phyloP scores from a whole-genome alignment of 306 rosid species.

The Vachellia pachyceras region DNA sequence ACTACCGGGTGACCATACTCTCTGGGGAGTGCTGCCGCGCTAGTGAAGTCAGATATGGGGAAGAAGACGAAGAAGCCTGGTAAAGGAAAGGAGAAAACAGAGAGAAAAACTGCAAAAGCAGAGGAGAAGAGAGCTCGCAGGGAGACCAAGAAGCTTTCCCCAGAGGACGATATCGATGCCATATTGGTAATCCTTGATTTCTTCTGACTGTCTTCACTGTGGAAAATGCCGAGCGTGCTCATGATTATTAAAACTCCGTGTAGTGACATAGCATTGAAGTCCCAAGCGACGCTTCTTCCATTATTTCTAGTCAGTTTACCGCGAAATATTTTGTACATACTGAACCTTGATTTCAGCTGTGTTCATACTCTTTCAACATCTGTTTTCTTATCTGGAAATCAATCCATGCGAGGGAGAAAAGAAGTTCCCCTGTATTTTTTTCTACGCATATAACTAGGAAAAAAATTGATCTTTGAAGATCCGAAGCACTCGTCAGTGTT shows the following conservation, averaged over 20 bases:
- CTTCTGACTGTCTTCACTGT: neutral
- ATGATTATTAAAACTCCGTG: neutral
- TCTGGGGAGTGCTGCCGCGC: neutral
- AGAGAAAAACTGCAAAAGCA: constrained; percentile 81
- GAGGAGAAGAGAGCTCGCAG: constrained; percentile 90
- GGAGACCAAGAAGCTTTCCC: constrained; percentile 89
- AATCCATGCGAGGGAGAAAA: neutral
- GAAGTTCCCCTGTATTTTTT: neutral
- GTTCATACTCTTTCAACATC: neutral
- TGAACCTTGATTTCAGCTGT: neutral
- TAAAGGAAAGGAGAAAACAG: constrained; percentile 96
- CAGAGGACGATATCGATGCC: constrained; percentile 97
- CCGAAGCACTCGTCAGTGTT: neutral
- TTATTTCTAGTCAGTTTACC: neutral
- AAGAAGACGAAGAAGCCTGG: constrained; percentile 94
- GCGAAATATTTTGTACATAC: neutral
- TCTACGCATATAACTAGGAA: neutral
- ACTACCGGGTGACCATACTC: neutral
- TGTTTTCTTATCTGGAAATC: neutral
- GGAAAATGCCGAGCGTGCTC: neutral
- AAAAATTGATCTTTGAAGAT: constrained; percentile 6
- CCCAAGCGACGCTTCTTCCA: neutral
- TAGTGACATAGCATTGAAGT: neutral
- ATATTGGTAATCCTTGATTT: constrained; percentile 60
- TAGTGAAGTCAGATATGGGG: constrained; percentile 58